Evolutionary conservation across 768 basidiomycete genomes (phyloP).

Genomic region (Jaapia argillacea): DNA sequence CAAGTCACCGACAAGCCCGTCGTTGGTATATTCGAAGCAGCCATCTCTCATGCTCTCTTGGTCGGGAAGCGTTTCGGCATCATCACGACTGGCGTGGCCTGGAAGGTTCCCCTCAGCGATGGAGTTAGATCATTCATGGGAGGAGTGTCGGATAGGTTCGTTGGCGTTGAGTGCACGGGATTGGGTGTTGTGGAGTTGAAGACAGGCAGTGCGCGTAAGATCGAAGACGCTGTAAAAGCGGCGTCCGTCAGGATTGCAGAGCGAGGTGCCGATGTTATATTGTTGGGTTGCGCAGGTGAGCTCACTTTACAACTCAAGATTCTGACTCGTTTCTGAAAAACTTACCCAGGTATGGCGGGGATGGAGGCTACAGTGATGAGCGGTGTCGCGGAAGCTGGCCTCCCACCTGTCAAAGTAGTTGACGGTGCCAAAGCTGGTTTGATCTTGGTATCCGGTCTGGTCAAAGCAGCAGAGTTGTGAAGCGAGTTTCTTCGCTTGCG

Average conservation of each 20-base stretch:
- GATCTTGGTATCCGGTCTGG: conserved; percentile 22
- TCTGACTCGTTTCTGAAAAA: neutral
- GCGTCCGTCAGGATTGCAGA: conserved; percentile 19
- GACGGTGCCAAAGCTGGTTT: conserved; percentile 31
- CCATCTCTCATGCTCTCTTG: conserved; percentile 23
- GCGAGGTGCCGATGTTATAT: conserved; percentile 25
- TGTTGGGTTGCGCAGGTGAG: conserved; percentile 28
- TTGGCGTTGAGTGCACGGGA: conserved; percentile 22
- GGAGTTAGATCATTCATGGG: conserved; percentile 26
- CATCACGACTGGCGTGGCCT: conserved; percentile 25
- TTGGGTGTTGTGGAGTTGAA: conserved; percentile 25
- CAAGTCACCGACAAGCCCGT: conserved; percentile 22
- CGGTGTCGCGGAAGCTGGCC: conserved; percentile 11
- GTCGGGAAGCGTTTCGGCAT: conserved; percentile 28
- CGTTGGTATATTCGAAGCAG: conserved; percentile 25
- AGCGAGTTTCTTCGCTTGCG: too few relatives aligned
- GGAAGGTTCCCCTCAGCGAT: conserved; percentile 21
- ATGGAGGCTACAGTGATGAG: conserved; percentile 23
- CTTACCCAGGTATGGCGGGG: conserved; percentile 22
- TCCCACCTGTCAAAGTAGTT: conserved; percentile 12
- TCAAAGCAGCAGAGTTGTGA: too few relatives aligned
- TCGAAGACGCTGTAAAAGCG: conserved; percentile 21
- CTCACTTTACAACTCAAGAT: neutral
- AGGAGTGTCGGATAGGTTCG: conserved; percentile 23
- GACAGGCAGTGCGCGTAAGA: conserved; percentile 18